Evolutionary conservation across 1,284 basidiomycete species (phyloP), one percentile per base, ranked within the genome.

Genomic region (Hortiboletus rubellus): DNA sequence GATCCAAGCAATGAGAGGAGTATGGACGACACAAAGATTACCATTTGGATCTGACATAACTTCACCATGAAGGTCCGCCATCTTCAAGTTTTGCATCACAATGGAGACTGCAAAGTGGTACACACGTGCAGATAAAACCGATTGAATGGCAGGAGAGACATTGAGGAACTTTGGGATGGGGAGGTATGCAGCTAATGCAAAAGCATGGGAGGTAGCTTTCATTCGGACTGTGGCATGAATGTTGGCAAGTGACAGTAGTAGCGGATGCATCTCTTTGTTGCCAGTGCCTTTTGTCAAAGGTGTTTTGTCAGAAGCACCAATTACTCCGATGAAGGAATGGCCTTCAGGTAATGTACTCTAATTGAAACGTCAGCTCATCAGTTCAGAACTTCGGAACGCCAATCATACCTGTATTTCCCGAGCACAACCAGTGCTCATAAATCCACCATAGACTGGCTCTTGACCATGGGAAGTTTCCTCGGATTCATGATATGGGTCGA

Each of bases 191-290:
- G 44, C 41, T 2, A 65, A 17, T 8, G 43, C n/a, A 2, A 49
- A 64, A 0, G 42, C 31, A 24, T 64, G 63, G 0, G 53, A 60
- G 5, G 46, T 58, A 0, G 53, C 63, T 10, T 60, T 63, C 58
- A 63, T 64, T 0, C 3, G 17, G 0, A 60, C 27, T 6, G 10
- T 7, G 3, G 57, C 52, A 45, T 65, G 57, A 0, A 64, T 65
- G 7, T 64, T 64, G 5, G 54, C 52, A 0, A 65, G 7, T 0
- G 41, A 65, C 1, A 65, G 43, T 0, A 64, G 24, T 0, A 65
- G 9, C 0, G 18, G 63, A n/a, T 65, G 57, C 60, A 64, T 64
- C 5, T 64, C 57, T 11, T 63, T 60, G 7, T 63, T 30, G 0
- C 36, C 36, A 2, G 36, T 15, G 3, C 36, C 31, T 0, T 12